Base-by-base conservation (phyloP, 371 early-diverging fungal genomes). In the Mucor ambiguus region DNA sequence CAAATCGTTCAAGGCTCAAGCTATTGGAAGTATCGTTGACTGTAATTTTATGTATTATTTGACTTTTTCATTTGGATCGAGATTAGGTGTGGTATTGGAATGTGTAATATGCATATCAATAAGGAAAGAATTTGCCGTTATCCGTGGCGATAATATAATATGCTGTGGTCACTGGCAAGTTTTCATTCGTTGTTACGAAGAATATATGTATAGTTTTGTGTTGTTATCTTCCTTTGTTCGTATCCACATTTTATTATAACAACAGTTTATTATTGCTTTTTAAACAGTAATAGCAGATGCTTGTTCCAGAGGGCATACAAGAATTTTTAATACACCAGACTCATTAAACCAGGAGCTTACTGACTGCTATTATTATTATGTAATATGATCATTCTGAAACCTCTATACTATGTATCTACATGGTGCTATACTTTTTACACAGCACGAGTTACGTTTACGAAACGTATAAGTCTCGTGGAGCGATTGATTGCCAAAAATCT, bases 131-230 rank as follows among this genome's bases (percentile, higher is more conserved):
- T 56, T 56, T 56, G 56, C 56, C 56, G 33, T 56, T 32, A 56
- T 56, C 56, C 56, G 56, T 56, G 56, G 56, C 32, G 56, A 56
- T 56, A 56, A 56, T 56, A 32, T 56, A 56, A 56, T 56, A 56
- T 56, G 56, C 56, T 56, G 56, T 56, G 56, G 56, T 56, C 33
- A 56, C 33, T 32, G 56, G 56, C 56, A 56, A 56, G 56, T 56
- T 56, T 56, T 56, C 33, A 56, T 56, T 56, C 30, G 33, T 56
- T 56, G 33, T 56, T 56, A 56, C 56, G 33, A 56, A 56, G 56
- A 56, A 56, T 56, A 54, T 54, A 54, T 54, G 54, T 54, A 54
- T 54, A 54, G 54, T 54, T 54, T 54, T 28, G 54, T 54, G 54
- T 54, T 28, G 28, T 54, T 26, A 54, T 54, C 54, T 54, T 56